phyloP scores from a whole-genome alignment of 1,139 yeast species.

The Debaryomyces coudertii region DNA sequence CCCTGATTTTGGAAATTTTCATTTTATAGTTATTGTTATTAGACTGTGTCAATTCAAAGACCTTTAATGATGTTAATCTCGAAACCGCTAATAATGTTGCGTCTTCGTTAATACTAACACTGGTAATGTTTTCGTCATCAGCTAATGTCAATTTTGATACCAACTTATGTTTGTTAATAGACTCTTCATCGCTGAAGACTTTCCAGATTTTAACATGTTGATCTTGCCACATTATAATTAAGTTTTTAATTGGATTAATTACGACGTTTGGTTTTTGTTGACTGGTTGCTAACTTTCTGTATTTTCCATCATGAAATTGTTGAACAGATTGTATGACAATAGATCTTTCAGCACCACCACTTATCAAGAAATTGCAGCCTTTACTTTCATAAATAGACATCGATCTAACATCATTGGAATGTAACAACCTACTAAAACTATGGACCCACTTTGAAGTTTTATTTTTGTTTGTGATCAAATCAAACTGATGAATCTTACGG shows the following conservation, averaged over 20 bases:
- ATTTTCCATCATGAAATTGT: slow-evolving; percentile 74
- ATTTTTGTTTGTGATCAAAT: slow-evolving; percentile 40
- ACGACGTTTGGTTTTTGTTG: slow-evolving; percentile 64
- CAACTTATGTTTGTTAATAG: slow-evolving; percentile 40
- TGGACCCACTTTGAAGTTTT: slow-evolving; percentile 73
- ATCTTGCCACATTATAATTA: slow-evolving; percentile 79
- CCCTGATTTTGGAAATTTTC: slow-evolving; percentile 56
- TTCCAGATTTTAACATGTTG: slow-evolving; percentile 84
- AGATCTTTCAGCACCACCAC: slow-evolving; percentile 89
- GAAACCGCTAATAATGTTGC: slow-evolving; percentile 73
- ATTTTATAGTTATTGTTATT: slow-evolving; percentile 37
- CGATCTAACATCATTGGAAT: slow-evolving; percentile 87
- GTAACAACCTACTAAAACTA: slow-evolving; percentile 74
- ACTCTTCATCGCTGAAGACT: slow-evolving; percentile 37
- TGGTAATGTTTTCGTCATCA: slow-evolving; percentile 81
- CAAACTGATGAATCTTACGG: slow-evolving; percentile 80
- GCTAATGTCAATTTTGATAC: slow-evolving; percentile 67
- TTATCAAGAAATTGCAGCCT: slow-evolving; percentile 68
- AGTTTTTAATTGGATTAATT: slow-evolving; percentile 49
- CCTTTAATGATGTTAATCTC: slow-evolving; percentile 66
- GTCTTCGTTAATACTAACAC: slow-evolving; percentile 67
- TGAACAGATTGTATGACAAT: slow-evolving; percentile 71
- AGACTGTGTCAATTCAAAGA: slow-evolving; percentile 58
- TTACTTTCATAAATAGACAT: slow-evolving; percentile 72
- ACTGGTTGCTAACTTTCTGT: slow-evolving; percentile 68